Evolutionary conservation across 2,329 filamentous ascomycete genomes (phyloP).

Genomic region (Verticillium longisporum): DNA sequence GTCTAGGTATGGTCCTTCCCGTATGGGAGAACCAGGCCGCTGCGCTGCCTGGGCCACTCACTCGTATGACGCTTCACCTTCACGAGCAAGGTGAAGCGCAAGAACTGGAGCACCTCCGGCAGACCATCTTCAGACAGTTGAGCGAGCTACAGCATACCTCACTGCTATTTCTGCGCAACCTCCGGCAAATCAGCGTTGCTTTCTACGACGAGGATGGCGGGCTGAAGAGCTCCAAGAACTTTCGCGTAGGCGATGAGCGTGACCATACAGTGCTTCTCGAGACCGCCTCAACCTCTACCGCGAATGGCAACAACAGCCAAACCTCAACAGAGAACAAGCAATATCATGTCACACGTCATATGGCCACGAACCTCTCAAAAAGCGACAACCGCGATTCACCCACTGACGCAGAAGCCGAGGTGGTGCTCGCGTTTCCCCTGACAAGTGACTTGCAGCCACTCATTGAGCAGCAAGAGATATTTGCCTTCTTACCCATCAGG

Average conservation of each 20-base stretch:
- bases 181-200: slow-evolving; percentile 22
- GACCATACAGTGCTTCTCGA: slow-evolving; percentile 5
- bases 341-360: slow-evolving; percentile 22
- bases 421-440: slow-evolving; percentile 40
- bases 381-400: slow-evolving; percentile 28
- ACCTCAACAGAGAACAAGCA: slow-evolving; percentile 8
- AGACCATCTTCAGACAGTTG: slow-evolving; percentile 25
- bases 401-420: slow-evolving; percentile 20
- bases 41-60: slow-evolving; percentile 12
- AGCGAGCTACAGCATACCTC: slow-evolving; percentile 27
- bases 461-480: slow-evolving; percentile 32
- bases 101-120: slow-evolving; percentile 9
- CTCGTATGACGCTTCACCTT: slow-evolving; percentile 30
- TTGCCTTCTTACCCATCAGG: slow-evolving; percentile 38
- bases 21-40: slow-evolving; percentile 26
- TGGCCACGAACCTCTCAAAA: slow-evolving; percentile 18
- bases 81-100: slow-evolving; percentile 17
- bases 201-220: slow-evolving; percentile 17
- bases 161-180: slow-evolving; percentile 34
- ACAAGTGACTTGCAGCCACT: slow-evolving; percentile 21
- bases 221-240: slow-evolving; percentile 4
- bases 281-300: neutral
- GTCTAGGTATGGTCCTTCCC: slow-evolving; percentile 44
- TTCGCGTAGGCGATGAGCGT: neutral
- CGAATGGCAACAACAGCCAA: neutral